Evolutionary conservation across 441 rosid species (phyloP).

Genomic region (Euphorbia neoarborescens): DNA sequence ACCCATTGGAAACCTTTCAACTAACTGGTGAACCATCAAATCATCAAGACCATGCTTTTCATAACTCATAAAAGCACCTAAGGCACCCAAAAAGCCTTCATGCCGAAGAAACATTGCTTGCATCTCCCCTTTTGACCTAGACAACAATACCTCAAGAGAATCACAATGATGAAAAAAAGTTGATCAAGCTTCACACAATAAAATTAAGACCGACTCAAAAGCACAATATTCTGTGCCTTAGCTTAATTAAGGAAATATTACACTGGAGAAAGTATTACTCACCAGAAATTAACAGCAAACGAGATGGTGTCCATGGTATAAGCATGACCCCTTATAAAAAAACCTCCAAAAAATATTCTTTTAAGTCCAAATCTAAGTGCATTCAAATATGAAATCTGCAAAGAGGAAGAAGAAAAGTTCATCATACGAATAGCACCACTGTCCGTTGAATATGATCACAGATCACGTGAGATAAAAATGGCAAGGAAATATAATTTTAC

Average conservation of each 20-base stretch:
- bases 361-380: slow-evolving; percentile 86
- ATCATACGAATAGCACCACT: not conserved
- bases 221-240: slow-evolving; percentile 5
- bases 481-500: slow-evolving; percentile 1
- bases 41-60: slow-evolving; percentile 95
- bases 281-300: slow-evolving; percentile 94
- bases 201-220: slow-evolving; percentile 8
- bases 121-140: slow-evolving; percentile 89
- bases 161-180: not conserved
- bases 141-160: slow-evolving; percentile 19
- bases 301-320: slow-evolving; percentile 97
- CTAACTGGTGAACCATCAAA: slow-evolving; percentile 90
- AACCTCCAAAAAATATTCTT: slow-evolving; percentile 84
- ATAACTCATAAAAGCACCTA: slow-evolving; percentile 99
- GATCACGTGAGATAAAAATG: slow-evolving; percentile 9
- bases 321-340: slow-evolving; percentile 83
- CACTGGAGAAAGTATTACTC: slow-evolving; percentile 10
- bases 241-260: not conserved
- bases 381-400: slow-evolving; percentile 79
- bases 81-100: slow-evolving; percentile 96
- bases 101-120: slow-evolving; percentile 98
- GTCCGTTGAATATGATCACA: not conserved
- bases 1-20: slow-evolving; percentile 98
- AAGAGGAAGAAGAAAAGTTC: slow-evolving; percentile 7
- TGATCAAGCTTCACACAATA: slow-evolving; percentile 13